Percentiles rank a stretch among this genome's conserved stretches.
phyloP scores from a whole-genome alignment of 2,329 filamentous ascomycete species.

The Pseudopithomyces maydicus region DNA sequence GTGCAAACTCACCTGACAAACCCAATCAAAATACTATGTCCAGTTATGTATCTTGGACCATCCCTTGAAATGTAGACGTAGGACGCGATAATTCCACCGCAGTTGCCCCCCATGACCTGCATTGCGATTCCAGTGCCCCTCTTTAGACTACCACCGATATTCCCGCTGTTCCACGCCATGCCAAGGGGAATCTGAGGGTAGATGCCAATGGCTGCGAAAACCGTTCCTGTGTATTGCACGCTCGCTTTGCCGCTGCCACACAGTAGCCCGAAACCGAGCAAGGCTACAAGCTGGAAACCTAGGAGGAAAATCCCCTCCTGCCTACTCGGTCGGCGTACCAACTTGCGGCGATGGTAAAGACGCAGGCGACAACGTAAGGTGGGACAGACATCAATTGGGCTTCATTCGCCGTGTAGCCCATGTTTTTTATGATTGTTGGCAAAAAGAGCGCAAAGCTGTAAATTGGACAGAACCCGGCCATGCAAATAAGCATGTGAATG shows the following conservation, averaged over 20 bases:
- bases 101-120: slow-evolving; percentile 59
- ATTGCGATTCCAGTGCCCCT: slow-evolving; percentile 62
- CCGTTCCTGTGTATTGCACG: slow-evolving; percentile 41
- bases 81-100: slow-evolving; percentile 75
- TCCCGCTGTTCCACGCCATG: slow-evolving; percentile 64
- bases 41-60: slow-evolving; percentile 50
- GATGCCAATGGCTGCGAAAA: slow-evolving; percentile 48
- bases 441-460: slow-evolving; percentile 54
- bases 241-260: slow-evolving; percentile 30
- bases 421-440: slow-evolving; percentile 68
- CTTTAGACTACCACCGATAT: slow-evolving; percentile 62
- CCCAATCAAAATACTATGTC: slow-evolving; percentile 54
- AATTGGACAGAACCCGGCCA: slow-evolving; percentile 48
- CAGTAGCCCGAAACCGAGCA: slow-evolving; percentile 52
- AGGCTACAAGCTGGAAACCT: slow-evolving; percentile 54
- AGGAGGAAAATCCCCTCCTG: slow-evolving; percentile 38
- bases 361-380: slow-evolving; percentile 60
- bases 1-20: slow-evolving; percentile 42
- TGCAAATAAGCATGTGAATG: slow-evolving; percentile 48
- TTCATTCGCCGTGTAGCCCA: slow-evolving; percentile 58
- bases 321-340: slow-evolving; percentile 34
- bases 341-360: slow-evolving; percentile 39
- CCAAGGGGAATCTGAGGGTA: slow-evolving; percentile 63
- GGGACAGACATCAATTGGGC: slow-evolving; percentile 54
- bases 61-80: slow-evolving; percentile 56